Evolutionary conservation across 768 basidiomycete genomes (phyloP), one percentile per base, ranked within the genome.

Genomic region (Xerocomus brunneocitrinus): DNA sequence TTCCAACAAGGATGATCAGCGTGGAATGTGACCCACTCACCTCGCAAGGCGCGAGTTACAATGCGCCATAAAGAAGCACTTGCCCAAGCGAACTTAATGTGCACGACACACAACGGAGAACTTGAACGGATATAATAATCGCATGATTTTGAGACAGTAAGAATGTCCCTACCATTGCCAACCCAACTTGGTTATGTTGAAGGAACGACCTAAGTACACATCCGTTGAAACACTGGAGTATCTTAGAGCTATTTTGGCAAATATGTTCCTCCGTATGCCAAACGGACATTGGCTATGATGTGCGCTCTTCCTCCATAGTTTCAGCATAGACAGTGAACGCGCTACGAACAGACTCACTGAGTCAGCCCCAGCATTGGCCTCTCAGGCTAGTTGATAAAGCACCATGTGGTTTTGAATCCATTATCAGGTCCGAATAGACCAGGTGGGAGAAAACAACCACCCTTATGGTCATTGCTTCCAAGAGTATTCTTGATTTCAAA

Each of bases 1-100:
- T 85, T 82, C 3, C 65, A 47, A 58, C 85, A 82, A 56, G 2
- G 38, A 27, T 46, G 39, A 28, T 35, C 35, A 48, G 47, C 10
- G 44, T 31, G 27, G 22, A 41, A 32, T 8, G 22, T 28, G 28
- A n/a, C 22, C 19, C 19, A 5, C 9, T 10, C 40, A 13, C 22
- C 5, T 36, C 24, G 74, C 75, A 24, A 73, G 60, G 40, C 84
- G 74, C 22, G 74, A 67, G 48, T 74, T 75, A 56, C 81, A 83
- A 65, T 75, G 68, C 58, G 78, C 78, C 51, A 86, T 70, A n/a
- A 47, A 86, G 63, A 84, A 84, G 67, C 81, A 84, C 67, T 86
- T 84, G 72, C 85, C 83, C 31, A 85, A 74, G 66, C 84, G 83
- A 58, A 86, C 79, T 12, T 5, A 12, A 60, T 85, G 82, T 19